Evolutionary conservation across 805 yeast genomes (phyloP).

Genomic region (Schwanniomyces occidentalis): DNA sequence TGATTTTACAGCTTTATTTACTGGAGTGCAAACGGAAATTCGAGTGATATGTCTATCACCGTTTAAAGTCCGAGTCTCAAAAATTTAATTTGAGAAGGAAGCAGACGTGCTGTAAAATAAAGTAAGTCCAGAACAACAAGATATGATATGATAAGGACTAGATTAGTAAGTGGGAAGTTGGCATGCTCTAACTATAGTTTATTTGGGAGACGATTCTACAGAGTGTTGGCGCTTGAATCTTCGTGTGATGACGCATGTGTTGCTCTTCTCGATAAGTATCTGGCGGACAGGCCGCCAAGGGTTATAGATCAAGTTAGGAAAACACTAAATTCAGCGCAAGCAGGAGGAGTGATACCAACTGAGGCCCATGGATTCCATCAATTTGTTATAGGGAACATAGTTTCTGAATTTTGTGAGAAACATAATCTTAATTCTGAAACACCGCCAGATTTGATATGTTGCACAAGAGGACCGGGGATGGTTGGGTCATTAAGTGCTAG

Average conservation of each 20-base stretch:
- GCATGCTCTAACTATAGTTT: too few species aligned
- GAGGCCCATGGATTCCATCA: constrained; percentile 84
- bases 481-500: constrained; percentile 84
- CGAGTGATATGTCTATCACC: too few species aligned
- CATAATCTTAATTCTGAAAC: constrained; percentile 26
- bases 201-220: constrained; percentile 44
- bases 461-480: constrained; percentile 97
- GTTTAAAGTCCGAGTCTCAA: too few species aligned
- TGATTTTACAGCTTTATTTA: too few species aligned
- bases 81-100: neutral
- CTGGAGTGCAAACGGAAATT: too few species aligned
- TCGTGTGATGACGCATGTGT: constrained; percentile 97
- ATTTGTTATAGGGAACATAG: constrained; percentile 50
- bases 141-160: constrained; percentile 3
- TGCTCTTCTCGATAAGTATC: constrained; percentile 61
- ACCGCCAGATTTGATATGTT: constrained; percentile 77
- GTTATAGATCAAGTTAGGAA: constrained; percentile 59
- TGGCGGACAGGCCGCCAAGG: constrained; percentile 38
- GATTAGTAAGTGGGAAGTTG: neutral
- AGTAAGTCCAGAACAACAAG: too few species aligned
- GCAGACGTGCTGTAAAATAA: too few species aligned
- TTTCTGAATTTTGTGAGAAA: constrained; percentile 42
- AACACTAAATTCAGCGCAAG: constrained; percentile 63
- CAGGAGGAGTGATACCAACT: constrained; percentile 89
- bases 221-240: constrained; percentile 83